phyloP scores from a whole-genome alignment of 495 filamentous ascomycete genomes.

The Xylaria telfairii region DNA sequence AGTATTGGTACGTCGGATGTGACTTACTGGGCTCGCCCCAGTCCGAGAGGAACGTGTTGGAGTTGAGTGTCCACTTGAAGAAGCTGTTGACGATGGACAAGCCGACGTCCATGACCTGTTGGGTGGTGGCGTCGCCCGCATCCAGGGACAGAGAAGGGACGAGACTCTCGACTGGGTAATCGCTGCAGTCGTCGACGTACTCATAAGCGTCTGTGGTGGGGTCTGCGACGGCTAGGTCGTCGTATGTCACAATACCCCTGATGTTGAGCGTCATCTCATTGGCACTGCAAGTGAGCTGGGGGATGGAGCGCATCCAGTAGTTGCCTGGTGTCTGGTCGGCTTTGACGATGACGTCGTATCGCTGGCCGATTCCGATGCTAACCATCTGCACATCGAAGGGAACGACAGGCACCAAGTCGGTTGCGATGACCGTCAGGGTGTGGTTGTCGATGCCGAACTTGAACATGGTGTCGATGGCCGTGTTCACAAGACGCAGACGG shows the following conservation, averaged over 20 bases:
- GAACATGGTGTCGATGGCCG: constrained; percentile 55
- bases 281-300: constrained; percentile 55
- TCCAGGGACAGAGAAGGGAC: constrained; percentile 50
- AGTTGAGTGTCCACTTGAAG: constrained; percentile 52
- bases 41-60: constrained; percentile 47
- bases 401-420: constrained; percentile 54
- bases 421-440: constrained; percentile 54
- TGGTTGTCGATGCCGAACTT: constrained; percentile 59
- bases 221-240: constrained; percentile 37
- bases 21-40: constrained; percentile 47
- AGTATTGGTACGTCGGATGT: not conserved
- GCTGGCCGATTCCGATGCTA: constrained; percentile 68
- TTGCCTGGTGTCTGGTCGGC: constrained; percentile 56
- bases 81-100: constrained; percentile 36
- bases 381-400: constrained; percentile 54
- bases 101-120: constrained; percentile 38
- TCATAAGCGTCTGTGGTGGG: constrained; percentile 41
- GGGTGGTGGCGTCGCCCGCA: constrained; percentile 34
- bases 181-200: constrained; percentile 47
- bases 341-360: constrained; percentile 69
- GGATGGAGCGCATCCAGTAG: constrained; percentile 69
- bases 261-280: constrained; percentile 56
- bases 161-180: constrained; percentile 46
- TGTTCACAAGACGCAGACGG: constrained; percentile 62
- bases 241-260: constrained; percentile 63